Base-by-base conservation (phyloP, 2,329 filamentous ascomycete species). In the Ustilaginoidea virens region DNA sequence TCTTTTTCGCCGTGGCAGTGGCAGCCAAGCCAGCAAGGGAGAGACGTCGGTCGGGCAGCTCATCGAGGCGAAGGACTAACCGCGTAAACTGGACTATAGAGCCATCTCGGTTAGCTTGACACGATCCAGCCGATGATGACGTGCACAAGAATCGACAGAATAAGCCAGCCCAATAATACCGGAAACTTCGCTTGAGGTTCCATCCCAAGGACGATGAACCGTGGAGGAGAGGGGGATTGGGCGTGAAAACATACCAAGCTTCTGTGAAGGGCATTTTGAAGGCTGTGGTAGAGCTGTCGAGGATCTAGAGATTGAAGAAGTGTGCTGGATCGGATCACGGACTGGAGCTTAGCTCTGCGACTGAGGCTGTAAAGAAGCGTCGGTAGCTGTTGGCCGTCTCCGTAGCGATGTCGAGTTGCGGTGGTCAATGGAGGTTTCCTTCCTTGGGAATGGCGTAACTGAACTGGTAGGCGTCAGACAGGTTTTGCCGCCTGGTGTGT, bases 31-130 rank as follows among this genome's bases (percentile, higher is more conserved):
- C 29, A 33, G 29, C 30, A 36, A 29, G 35, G 16, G 35, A 34
- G 45, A 46, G 45, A 48, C 45, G 45, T 51, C 40, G 46, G 36
- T 37, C 42, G 39, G n/a, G 40, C 31, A 42, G 39, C 37, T 38
- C 36, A 39, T 29, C 39, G 39, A 45, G 40, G 37, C 14, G 40
- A 10, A 11, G 17, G 50, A 93, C 87, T 83, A 74, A 96, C 90
- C 72, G 90, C 83, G 69, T 96, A 98, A 53, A 92, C 87, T 64
- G 87, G 87, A 69, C 87, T 98, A 48, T 39, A 52, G 28, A 33
- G 40, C 37, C 35, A 35, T 26, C 21, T 27, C 33, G 30, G 53
- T 73, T 54, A 72, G 67, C 54, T 56, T 38, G 30, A 36, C 26
- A n/a, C n/a, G n/a, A n/a, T n/a, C n/a, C n/a, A 25, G 9, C 9